Base-by-base conservation (phyloP, 139 green algal species). In the Micractinium sp. region DNA sequence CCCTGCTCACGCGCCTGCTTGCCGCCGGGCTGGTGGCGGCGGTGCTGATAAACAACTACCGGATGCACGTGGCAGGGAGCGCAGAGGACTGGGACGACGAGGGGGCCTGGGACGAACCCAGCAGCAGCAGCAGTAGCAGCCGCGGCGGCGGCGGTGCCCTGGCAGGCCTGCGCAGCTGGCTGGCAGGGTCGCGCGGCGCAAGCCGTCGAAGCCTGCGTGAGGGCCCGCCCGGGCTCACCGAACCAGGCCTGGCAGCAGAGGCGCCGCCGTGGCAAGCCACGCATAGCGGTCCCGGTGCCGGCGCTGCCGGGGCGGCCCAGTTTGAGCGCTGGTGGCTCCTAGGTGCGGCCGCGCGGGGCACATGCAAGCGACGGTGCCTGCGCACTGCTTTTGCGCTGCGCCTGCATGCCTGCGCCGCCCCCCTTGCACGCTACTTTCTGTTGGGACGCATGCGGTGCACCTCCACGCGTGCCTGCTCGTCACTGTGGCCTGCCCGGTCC, bases 91-190 rank as follows among this genome's bases (percentile, higher is more conserved):
- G 38, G 38, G 56, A 77, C 15, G 56, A 77, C 27, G 56, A 78
- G 63, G 27, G 19, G 35, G 35, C 9, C 35, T 35, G 29, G 41
- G 78, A 69, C 47, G 36, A 20, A 15, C 36, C 20, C 18, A n/a
- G 73, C 73, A n/a, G n/a, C 25, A n/a, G 73, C n/a, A 41, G 25
- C 47, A 13, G 20, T 15, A 56, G 56, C 81, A 14, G 33, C 5
- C 33, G 31, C n/a, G n/a, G 33, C 81, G n/a, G 81, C 60, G 15
- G n/a, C 56, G 53, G 81, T 31, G 31, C 83, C 27, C 67, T 87
- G 3, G n/a, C 83, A 23, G 83, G 83, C 63, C 67, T 87, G 29
- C 83, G 83, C 83, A 69, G 38, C 67, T 87, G 83, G 83, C 83
- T 87, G 36, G 38, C 29, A 3, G 83, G 83, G 3, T 29, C 27